These are phyloP conservation scores for Coemansia sp. DNA, from an alignment of 371 early-diverging fungal genomes.

Conservation along the genomic window DNA sequence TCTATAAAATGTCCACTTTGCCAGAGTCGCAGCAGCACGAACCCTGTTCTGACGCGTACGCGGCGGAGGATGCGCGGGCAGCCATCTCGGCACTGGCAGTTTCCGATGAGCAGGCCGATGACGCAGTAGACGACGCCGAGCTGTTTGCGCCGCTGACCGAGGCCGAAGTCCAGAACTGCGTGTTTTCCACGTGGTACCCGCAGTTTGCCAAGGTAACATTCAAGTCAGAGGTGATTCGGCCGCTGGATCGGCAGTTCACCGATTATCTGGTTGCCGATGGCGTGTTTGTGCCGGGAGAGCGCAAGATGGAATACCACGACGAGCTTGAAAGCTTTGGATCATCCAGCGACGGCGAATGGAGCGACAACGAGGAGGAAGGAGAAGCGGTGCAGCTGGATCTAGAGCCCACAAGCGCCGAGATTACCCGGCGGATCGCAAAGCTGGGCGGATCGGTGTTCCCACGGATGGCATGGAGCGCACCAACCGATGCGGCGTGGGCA, in stretches of 20 bases:
- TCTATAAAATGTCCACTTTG: neutral
- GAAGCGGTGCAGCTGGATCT: neutral
- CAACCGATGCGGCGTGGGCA: constrained; percentile 93
- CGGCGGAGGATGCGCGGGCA: constrained; percentile 8
- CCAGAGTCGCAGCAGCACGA: neutral
- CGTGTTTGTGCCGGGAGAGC: constrained; percentile 71
- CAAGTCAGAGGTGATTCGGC: constrained; percentile 64
- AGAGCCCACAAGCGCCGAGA: constrained; percentile 56
- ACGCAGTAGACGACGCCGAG: constrained; percentile 3
- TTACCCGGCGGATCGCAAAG: constrained; percentile 64
- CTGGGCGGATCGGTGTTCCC: constrained; percentile 84
- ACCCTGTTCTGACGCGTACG: neutral
- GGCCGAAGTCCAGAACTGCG: constrained; percentile 66
- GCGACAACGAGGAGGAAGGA: constrained; percentile 50
- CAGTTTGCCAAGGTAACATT: constrained; percentile 63
- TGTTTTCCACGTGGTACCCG: constrained; percentile 78
- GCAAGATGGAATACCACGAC: constrained; percentile 13
- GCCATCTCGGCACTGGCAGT: constrained; percentile 6
- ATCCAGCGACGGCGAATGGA: constrained; percentile 48
- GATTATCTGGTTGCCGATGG: constrained; percentile 83
- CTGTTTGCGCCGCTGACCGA: constrained; percentile 52
- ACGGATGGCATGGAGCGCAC: constrained; percentile 92
- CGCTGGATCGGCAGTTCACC: constrained; percentile 72
- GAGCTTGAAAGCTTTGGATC: constrained; percentile 52
- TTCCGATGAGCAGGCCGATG: neutral